phyloP scores from a whole-genome alignment of 2,329 filamentous ascomycete species.

The Fusarium anguioides region DNA sequence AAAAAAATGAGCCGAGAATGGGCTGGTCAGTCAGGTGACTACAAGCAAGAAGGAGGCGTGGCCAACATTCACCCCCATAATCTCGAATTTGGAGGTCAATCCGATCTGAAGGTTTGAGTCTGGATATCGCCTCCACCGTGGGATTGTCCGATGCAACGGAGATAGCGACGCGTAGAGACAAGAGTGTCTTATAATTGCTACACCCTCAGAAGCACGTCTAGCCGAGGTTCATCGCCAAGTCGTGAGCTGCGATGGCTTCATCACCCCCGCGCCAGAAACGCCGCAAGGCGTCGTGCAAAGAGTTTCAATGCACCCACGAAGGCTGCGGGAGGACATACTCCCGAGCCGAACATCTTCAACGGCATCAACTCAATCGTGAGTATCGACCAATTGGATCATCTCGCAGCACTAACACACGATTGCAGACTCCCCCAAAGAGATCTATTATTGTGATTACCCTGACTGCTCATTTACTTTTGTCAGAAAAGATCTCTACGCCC shows the following conservation, averaged over 20 bases:
- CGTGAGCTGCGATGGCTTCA: conserved; percentile 42
- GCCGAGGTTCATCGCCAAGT: conserved; percentile 18
- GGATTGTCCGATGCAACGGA: background rate
- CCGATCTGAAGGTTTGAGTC: conserved; percentile 7
- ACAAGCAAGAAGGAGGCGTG: conserved; percentile 15
- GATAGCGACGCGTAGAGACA: conserved; percentile 1
- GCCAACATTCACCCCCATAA: conserved; percentile 35
- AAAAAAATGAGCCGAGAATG: conserved; percentile 31
- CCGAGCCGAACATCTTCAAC: conserved; percentile 44
- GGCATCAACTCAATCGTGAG: conserved; percentile 45
- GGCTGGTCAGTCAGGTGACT: conserved; percentile 35
- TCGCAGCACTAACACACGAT: conserved; percentile 19
- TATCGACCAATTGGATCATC: background rate
- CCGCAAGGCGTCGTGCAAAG: conserved; percentile 47
- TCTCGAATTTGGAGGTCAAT: conserved; percentile 28
- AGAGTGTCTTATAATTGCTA: background rate
- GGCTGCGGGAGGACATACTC: conserved; percentile 46
- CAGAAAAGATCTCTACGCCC: conserved; percentile 45
- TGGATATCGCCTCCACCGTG: conserved; percentile 7
- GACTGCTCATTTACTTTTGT: conserved; percentile 47
- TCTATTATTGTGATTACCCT: conserved; percentile 46
- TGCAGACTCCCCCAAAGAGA: conserved; percentile 46
- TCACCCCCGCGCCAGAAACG: conserved; percentile 47
- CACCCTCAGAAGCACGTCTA: conserved; percentile 7
- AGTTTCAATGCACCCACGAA: conserved; percentile 47